Evolutionary conservation across 164 flowering plant genomes (phyloP), one percentile per base, ranked within the genome.

Genomic region (Sedum album): DNA sequence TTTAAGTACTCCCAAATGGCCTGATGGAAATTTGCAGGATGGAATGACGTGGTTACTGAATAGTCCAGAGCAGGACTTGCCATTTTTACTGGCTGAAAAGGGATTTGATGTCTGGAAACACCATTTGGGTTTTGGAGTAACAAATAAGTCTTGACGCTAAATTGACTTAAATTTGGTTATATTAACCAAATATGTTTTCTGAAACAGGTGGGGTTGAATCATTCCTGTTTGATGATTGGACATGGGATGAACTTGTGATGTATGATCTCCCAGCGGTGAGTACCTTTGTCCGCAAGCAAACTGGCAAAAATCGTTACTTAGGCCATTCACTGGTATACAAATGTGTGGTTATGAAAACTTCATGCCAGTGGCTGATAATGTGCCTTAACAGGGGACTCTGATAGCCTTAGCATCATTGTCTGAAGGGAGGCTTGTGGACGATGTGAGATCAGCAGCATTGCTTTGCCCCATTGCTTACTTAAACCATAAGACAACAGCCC

Each of bases 71-170:
- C 76, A 83, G 69, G 74, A 80, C 68, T 79, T 88, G 25, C 88
- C 88, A 2, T 69, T 84, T 66, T 73, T 86, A 20, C 76, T 89
- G 70, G 95, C 91, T 1, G 90, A 89, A 38, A 70, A 66, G 28
- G 92, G 92, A 11, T 89, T 79, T 41, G 92, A 89, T 49, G 96
- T 87, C 17, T 89, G 96, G 96, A 1, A 89, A 89, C 76, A 76
- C 85, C 8, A 69, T 87, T 92, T 31, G 69, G 84, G 72, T 84
- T 65, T 62, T 80, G 96, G 81, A 73, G 79, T 53, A 76, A 10
- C 96, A 89, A 60, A 65, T 66, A 0, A 41, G 76, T 23, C 81
- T 87, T 28, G 76, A 77, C 71, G 72, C 84, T 4, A 7, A 28
- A 15, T 53, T 6, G 78, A 72, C 73, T 88, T 88, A 38, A 23